A percentile compares a stretch with the other conserved stretches of the same genome.
Conservation (phyloP, 768 basidiomycete species). For the Pulveroboletus sp. region DNA sequence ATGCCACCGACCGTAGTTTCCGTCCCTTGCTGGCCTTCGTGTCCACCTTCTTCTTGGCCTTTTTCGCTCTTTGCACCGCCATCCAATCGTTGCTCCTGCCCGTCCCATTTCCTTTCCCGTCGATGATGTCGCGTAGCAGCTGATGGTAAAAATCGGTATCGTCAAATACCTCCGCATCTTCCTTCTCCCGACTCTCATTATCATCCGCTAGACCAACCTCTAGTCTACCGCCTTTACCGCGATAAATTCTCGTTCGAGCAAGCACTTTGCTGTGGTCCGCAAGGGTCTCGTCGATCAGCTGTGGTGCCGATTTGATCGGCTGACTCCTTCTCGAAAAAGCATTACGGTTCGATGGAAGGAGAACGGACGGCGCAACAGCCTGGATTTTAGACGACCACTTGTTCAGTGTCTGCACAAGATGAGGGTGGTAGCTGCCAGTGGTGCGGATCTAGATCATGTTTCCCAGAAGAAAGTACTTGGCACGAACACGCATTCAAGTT, state of each 20-base stretch:
- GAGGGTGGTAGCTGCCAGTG: slow-evolving; percentile 67
- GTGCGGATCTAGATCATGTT: slow-evolving; percentile 2
- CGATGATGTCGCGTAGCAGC: slow-evolving; percentile 87
- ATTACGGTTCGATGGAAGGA: slow-evolving; percentile 67
- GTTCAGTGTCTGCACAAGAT: slow-evolving; percentile 71
- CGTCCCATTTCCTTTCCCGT: slow-evolving; percentile 49
- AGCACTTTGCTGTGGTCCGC: slow-evolving; percentile 56
- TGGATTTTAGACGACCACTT: slow-evolving; percentile 98
- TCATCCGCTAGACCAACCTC: slow-evolving; percentile 32
- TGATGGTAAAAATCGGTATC: slow-evolving; percentile 95
- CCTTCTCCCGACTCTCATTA: slow-evolving; percentile 34
- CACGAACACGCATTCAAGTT: slow-evolving; percentile 55
- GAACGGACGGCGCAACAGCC: slow-evolving; percentile 79
- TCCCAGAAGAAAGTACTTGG: not conserved
- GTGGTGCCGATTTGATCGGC: slow-evolving; percentile 60
- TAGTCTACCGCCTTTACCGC: slow-evolving; percentile 48
- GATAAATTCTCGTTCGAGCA: slow-evolving; percentile 56
- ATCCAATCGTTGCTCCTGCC: slow-evolving; percentile 60
- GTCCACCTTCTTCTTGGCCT: slow-evolving; percentile 86
- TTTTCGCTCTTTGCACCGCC: slow-evolving; percentile 61
- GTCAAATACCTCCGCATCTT: slow-evolving; percentile 62
- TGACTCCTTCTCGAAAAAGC: slow-evolving; percentile 62
- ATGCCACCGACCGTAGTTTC: slow-evolving; percentile 67
- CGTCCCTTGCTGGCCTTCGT: slow-evolving; percentile 95
- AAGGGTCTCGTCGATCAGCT: slow-evolving; percentile 77